Evolutionary conservation across 306 rosid genomes (phyloP), one percentile per base, ranked within the genome.

Genomic region (Nissolia schottii): DNA sequence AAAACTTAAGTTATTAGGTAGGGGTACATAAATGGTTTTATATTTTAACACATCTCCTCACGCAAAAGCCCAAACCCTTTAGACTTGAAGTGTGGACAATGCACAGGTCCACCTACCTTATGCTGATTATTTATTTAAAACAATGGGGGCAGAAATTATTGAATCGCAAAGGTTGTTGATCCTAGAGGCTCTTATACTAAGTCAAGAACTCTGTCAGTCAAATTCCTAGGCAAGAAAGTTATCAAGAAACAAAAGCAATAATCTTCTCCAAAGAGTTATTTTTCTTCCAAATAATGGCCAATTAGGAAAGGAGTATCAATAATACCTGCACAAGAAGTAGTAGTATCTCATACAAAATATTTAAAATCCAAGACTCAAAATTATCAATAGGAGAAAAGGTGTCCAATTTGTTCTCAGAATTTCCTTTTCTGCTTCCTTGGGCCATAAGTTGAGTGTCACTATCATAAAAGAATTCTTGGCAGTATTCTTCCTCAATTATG

Each of bases 321-420:
- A 51, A 61, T 90, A 95, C 99, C 96, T 95, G 99, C 76, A 95
- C 96, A 80, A 95, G 99, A 81, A 88, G 96, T 24, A 95, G 96
- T 62, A 92, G 85, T 57, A 84, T 89, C 86, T 92, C 97, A 72
- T 81, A 85, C 80, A 95, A 87, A 86, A 91, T 91, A 79, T 84
- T 87, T 51, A 91, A 83, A 84, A 95, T 95, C 99, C 99, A 95
- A 35, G 92, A 81, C 79, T 85, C 96, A 71, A 95, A 92, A 72
- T 80, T 80, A 78, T 82, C 71, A 76, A 91, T 88, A 66, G 99
- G 92, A 16, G 96, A 86, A 66, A 61, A n/a, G n/a, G 7, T 45
- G 67, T 82, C 86, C 61, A 62, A 28, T 27, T 86, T 86, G 70
- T 82, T 68, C 74, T 40, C 51, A 80, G 88, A 76, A 76, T 79